These are phyloP conservation scores for Chalciporus chontae DNA, from an alignment of 768 basidiomycete genomes.

Conservation along the genomic window DNA sequence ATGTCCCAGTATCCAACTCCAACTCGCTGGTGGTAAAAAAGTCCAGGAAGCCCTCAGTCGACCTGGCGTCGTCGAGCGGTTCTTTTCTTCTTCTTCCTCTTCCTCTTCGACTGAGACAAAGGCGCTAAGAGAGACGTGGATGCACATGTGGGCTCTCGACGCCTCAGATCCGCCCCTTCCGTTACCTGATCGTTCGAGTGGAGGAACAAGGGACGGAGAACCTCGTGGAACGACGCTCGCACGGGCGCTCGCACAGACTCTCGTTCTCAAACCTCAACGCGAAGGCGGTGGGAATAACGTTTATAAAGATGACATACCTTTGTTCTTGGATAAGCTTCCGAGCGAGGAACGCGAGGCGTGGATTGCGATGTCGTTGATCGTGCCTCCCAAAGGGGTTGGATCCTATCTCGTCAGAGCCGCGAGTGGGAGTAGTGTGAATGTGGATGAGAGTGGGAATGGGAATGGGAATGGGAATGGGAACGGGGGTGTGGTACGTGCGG, in stretches of 20 bases:
- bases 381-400: slow-evolving; percentile 61
- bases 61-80: slow-evolving; percentile 69
- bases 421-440: no score
- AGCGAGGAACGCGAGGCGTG: slow-evolving; percentile 71
- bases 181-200: background rate
- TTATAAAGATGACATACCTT: slow-evolving; percentile 78
- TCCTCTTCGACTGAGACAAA: slow-evolving; percentile 35
- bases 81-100: slow-evolving; percentile 37
- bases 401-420: slow-evolving; percentile 77
- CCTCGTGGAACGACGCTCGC: slow-evolving; percentile 23
- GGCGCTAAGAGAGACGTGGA: slow-evolving; percentile 71
- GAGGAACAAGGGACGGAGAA: slow-evolving; percentile 1
- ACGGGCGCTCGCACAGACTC: slow-evolving; percentile 37
- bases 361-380: slow-evolving; percentile 95
- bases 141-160: slow-evolving; percentile 83
- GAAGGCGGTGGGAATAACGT: slow-evolving; percentile 98
- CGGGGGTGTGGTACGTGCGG: slow-evolving; percentile 45
- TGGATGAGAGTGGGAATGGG: background rate
- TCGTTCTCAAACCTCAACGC: slow-evolving; percentile 96
- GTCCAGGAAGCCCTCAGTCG: slow-evolving; percentile 85
- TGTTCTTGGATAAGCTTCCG: slow-evolving; percentile 65
- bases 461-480: background rate
- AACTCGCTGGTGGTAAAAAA: slow-evolving; percentile 96
- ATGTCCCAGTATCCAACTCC: slow-evolving; percentile 86
- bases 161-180: slow-evolving; percentile 6